Conservation (phyloP, 2,329 filamentous ascomycete genomes). For the Bimuria novae-zelandiae region DNA sequence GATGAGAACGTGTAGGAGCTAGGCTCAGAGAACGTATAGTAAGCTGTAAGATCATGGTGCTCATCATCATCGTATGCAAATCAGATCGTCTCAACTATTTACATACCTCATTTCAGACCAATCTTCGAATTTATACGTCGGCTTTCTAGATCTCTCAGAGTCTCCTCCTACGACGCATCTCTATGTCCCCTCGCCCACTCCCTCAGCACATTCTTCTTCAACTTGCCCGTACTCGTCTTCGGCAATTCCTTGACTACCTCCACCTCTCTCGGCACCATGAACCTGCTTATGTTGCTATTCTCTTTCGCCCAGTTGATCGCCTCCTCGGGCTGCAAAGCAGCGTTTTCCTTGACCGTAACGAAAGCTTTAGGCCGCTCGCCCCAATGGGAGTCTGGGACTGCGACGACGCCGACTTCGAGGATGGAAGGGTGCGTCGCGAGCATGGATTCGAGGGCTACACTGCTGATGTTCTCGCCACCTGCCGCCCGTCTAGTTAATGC, state of each 20-base stretch:
- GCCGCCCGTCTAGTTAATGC: no score
- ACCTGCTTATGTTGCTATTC: conserved; percentile 79
- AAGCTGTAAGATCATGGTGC: no score
- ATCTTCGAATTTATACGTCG: no score
- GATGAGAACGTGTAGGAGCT: no score
- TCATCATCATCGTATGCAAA: no score
- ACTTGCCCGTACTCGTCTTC: conserved; percentile 96
- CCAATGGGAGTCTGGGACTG: conserved; percentile 87
- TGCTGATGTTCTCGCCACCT: conserved; percentile 97
- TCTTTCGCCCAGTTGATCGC: conserved; percentile 86
- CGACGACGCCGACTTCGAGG: conserved; percentile 89
- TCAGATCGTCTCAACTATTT: no score
- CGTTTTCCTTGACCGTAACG: conserved; percentile 73
- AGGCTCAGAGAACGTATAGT: no score
- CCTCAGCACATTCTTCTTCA: conserved; percentile 90
- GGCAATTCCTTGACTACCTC: conserved; percentile 86
- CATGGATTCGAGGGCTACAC: conserved; percentile 88
- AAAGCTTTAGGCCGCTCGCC: conserved; percentile 96
- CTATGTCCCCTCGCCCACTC: conserved; percentile 74
- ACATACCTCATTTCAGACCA: no score
- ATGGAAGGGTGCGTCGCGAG: conserved; percentile 86
- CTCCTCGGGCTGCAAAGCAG: conserved; percentile 63
- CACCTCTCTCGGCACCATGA: conserved; percentile 78
- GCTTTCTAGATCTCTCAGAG: no score
- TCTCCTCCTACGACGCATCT: conserved; percentile 23